Base-by-base conservation (phyloP, 257 asterid genomes). In the Sherardia arvensis region DNA sequence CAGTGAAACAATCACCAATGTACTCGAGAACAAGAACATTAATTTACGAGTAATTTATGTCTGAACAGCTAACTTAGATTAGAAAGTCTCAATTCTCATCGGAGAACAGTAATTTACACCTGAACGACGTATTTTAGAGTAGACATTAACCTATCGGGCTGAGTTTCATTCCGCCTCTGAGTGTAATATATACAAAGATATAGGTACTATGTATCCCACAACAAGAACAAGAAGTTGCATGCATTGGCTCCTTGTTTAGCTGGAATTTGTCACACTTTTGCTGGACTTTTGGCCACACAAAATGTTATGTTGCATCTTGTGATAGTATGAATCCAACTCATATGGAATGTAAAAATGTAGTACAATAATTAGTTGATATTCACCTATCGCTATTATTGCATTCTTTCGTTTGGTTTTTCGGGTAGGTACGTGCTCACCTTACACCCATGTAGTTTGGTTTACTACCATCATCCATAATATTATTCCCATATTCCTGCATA, bases 311-410 rank as follows among this genome's bases (percentile, higher is more conserved):
- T 17, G 20, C 14, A 14, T 43, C 51, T 43, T 43, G 51, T 43
- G 51, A 14, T 43, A n/a, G n/a, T n/a, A 15, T 43, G 6, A 43
- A 43, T 43, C n/a, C 51, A 43, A 17, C n/a, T 6, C 20, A 43
- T 43, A 17, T 43, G 51, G 51, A 43, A 43, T 49, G 56, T 49
- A 49, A n/a, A n/a, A n/a, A 10, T 1, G 58, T 22, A 53, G 58
- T 53, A 53, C 28, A 20, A 53, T 22, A 53, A 53, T 53, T 20
- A 53, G 28, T 53, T 53, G 28, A 53, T 53, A 21, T 53, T 53
- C 58, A 53, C 27, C 58, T 22, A 53, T 53, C 58, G 58, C 58
- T 53, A 21, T 53, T 53, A 53, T 53, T 53, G 58, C 58, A 53
- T 21, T 53, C 58, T 21, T 49, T 49, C 56, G 26, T 49, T 49